phyloP scores from a whole-genome alignment of 805 yeast genomes.

The Candida alai region DNA sequence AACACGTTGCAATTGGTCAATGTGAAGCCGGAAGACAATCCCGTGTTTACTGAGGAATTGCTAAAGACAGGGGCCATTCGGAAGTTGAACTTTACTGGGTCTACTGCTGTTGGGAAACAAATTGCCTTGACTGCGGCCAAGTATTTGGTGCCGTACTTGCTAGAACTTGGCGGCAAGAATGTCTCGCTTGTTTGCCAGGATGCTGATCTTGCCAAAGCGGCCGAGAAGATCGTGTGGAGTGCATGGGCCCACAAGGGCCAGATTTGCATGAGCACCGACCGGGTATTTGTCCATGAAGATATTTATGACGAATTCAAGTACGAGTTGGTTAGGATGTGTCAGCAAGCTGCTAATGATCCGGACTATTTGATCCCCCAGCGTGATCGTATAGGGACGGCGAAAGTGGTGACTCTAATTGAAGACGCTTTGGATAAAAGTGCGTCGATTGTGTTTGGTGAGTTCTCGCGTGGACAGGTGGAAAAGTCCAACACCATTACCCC shows the following conservation, averaged over 20 bases:
- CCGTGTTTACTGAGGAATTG: conserved; percentile 20
- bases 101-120: conserved; percentile 34
- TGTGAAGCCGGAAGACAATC: conserved; percentile 21
- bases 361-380: conserved; percentile 28
- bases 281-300: conserved; percentile 30
- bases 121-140: conserved; percentile 36
- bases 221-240: conserved; percentile 24
- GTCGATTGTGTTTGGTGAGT: conserved; percentile 19
- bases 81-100: conserved; percentile 46
- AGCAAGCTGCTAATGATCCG: conserved; percentile 12
- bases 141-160: conserved; percentile 35
- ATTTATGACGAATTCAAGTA: conserved; percentile 27
- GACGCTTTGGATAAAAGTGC: conserved; percentile 42
- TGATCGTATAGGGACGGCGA: conserved; percentile 18
- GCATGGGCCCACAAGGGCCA: conserved; percentile 46
- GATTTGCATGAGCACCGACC: conserved; percentile 46
- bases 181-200: conserved; percentile 29
- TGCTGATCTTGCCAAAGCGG: conserved; percentile 30
- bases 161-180: conserved; percentile 48
- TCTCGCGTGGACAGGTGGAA: conserved; percentile 3
- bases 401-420: conserved; percentile 21
- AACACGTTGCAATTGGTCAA: conserved; percentile 34
- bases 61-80: conserved; percentile 23
- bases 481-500: conserved; percentile 18
- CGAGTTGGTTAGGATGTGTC: conserved; percentile 15